Base-by-base conservation (phyloP, 345 rosid species). In the Hibiscus trionum region DNA sequence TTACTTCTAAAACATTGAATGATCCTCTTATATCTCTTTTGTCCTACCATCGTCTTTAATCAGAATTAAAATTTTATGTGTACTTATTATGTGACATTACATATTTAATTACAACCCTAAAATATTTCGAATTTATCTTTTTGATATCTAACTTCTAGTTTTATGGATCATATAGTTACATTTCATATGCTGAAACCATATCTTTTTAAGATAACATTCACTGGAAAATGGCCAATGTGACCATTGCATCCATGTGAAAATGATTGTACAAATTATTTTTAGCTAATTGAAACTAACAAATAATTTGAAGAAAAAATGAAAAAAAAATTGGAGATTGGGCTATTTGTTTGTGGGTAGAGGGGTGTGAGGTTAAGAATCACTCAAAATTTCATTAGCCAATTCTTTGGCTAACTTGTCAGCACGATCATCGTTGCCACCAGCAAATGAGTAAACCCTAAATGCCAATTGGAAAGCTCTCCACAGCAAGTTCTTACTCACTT, bases 381-480 rank as follows among this genome's bases (percentile, higher is more conserved):
- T 81, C 80, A 89, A 84, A 60, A 93, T 90, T 83, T 87, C 94
- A 52, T 81, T 84, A 80, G 98, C 96, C 76, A 91, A 65, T 80
- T 88, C 96, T 81, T 73, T 84, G 27, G 91, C 87, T 55, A 93
- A 80, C 47, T 62, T 82, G 79, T 91, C 97, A 0, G 96, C 96
- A 1, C 88, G 89, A 19, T 90, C 90, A 17, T 93, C 98, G 0
- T 85, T 91, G 31, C 96, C 97, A 8, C 94, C 97, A 0, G 98
- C 96, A 58, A 93, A 91, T 15, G 82, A 80, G 70, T 91, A 91
- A 7, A 91, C 93, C 69, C 89, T 80, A 74, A 84, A 91, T 61
- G 95, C 97, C 75, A 94, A 85, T 65, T 91, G 96, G 67, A 91
- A 91, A 47, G 91, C 91, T 75, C 90, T 88, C 97, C 81, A 91